phyloP scores from a whole-genome alignment of 163 green algal species.

The Picocystis sp. region DNA sequence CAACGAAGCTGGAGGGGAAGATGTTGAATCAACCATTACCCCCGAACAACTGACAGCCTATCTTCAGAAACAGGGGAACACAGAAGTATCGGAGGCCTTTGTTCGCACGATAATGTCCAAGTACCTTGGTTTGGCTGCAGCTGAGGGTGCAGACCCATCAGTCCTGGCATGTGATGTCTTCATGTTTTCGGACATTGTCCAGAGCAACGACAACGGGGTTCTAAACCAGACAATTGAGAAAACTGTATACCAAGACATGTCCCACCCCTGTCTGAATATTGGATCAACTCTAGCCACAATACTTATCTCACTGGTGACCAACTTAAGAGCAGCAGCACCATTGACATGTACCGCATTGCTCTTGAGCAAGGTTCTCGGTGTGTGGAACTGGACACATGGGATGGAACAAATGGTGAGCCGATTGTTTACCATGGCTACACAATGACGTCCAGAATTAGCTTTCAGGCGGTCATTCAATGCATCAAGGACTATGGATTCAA shows the following conservation, averaged over 20 bases:
- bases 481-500: slow-evolving; percentile 5
- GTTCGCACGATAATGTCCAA: no score
- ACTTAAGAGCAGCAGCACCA: not conserved
- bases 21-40: no score
- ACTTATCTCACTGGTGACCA: slow-evolving; percentile 14
- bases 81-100: no score
- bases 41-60: no score
- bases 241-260: slow-evolving; percentile 9
- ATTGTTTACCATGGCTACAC: slow-evolving; percentile 8
- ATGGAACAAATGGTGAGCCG: slow-evolving; percentile 5
- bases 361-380: slow-evolving; percentile 5
- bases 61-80: no score
- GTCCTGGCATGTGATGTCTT: no score
- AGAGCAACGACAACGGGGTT: no score
- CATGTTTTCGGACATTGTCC: no score
- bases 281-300: slow-evolving; percentile 13
- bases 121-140: no score
- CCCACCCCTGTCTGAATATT: slow-evolving; percentile 8
- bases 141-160: no score
- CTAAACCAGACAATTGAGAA: no score
- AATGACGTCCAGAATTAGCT: slow-evolving; percentile 5
- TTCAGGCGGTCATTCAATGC: slow-evolving; percentile 5
- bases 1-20: no score
- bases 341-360: not conserved
- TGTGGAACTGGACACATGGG: slow-evolving; percentile 13